phyloP scores from a whole-genome alignment of 495 filamentous ascomycete species.

The Annulohypoxylon stygium region DNA sequence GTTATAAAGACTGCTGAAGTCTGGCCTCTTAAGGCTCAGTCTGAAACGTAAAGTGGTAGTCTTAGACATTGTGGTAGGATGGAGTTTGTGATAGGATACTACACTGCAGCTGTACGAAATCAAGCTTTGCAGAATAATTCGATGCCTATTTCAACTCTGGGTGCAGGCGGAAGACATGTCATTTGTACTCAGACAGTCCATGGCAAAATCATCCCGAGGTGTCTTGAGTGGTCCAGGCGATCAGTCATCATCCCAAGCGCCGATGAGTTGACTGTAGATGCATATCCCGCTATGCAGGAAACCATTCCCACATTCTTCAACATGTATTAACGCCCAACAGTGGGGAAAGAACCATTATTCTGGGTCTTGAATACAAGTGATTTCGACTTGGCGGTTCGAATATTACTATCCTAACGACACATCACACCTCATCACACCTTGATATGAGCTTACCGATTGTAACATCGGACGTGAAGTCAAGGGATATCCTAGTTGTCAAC shows the following conservation, averaged over 20 bases:
- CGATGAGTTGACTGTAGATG: conserved; percentile 3
- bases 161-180: neutral
- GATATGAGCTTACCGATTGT: conserved; percentile 7
- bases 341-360: conserved; percentile 17
- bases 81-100: neutral
- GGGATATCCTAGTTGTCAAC: conserved; percentile 1
- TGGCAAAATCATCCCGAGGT: neutral
- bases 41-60: conserved; percentile 16
- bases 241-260: neutral
- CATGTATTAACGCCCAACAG: conserved; percentile 23
- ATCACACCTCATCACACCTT: conserved; percentile 15
- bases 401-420: neutral
- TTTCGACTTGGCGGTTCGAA: conserved; percentile 12
- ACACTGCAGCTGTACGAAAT: conserved; percentile 16
- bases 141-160: neutral
- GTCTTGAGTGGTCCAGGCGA: neutral
- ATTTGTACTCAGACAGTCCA: conserved; percentile 10
- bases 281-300: conserved; percentile 11
- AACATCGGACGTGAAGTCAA: conserved; percentile 9
- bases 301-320: neutral
- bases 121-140: conserved; percentile 1
- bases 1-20: conserved; percentile 4
- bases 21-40: conserved; percentile 12
- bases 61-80: conserved; percentile 17
- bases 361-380: neutral